These are phyloP conservation scores for Pseudoneurospora amorphoporcata DNA, from an alignment of 495 filamentous ascomycete genomes.

Conservation along the genomic window DNA sequence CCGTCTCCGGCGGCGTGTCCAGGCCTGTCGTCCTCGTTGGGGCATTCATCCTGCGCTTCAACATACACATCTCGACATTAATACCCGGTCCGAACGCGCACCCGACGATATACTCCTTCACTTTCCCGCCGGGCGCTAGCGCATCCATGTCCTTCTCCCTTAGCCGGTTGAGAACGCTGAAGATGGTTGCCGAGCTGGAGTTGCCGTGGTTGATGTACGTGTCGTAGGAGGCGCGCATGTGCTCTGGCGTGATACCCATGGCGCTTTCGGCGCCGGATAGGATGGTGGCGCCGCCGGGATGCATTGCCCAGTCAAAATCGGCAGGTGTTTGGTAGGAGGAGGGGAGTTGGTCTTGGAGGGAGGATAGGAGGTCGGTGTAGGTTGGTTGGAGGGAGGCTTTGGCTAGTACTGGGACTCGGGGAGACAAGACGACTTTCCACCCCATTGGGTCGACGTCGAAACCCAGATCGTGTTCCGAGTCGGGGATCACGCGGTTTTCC, in stretches of 20 bases:
- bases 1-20: constrained; percentile 36
- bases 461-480: constrained; percentile 46
- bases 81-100: constrained; percentile 59
- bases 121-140: constrained; percentile 32
- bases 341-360: constrained; percentile 29
- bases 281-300: constrained; percentile 56
- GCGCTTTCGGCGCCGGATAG: constrained; percentile 47
- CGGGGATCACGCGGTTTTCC: constrained; percentile 44
- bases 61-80: constrained; percentile 50
- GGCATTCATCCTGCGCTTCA: constrained; percentile 32
- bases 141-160: constrained; percentile 48
- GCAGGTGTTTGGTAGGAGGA: constrained; percentile 27
- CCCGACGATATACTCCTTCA: constrained; percentile 47
- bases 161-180: constrained; percentile 49
- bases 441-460: constrained; percentile 50
- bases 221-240: constrained; percentile 51
- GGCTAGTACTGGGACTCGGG: constrained; percentile 44
- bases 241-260: constrained; percentile 43
- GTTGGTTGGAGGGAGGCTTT: constrained; percentile 36
- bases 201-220: constrained; percentile 56
- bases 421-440: constrained; percentile 52
- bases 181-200: constrained; percentile 45
- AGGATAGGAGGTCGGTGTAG: constrained; percentile 37
- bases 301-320: constrained; percentile 61
- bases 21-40: constrained; percentile 13